These are phyloP conservation scores for Symbiodinium pilosum DNA, from an alignment of 73 alveolate species.

Conservation along the genomic window DNA sequence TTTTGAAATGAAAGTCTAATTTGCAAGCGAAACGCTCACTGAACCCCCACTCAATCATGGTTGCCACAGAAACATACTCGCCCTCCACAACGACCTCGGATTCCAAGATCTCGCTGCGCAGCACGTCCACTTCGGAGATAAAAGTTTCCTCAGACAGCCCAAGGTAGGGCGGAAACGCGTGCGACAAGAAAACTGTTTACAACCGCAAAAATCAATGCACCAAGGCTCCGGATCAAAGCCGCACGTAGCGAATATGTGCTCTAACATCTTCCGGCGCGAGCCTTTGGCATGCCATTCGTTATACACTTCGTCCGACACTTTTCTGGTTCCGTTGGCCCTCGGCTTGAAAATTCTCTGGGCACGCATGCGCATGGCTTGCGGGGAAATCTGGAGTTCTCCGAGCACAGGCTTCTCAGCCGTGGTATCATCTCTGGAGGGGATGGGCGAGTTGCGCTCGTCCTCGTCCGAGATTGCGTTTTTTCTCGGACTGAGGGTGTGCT, in stretches of 20 bases:
- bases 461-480: no score
- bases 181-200: neutral
- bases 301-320: constrained; percentile 17
- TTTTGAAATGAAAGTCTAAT: no score
- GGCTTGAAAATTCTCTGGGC: constrained; percentile 13
- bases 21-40: neutral
- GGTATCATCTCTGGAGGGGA: neutral
- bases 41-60: constrained; percentile 14
- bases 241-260: constrained; percentile 5
- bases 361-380: neutral
- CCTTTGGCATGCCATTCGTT: constrained; percentile 36
- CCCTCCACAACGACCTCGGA: constrained; percentile 40
- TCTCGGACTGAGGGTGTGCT: no score
- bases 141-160: constrained; percentile 37
- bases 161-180: neutral
- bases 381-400: neutral
- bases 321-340: constrained; percentile 9
- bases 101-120: constrained; percentile 38
- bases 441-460: no score
- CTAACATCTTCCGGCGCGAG: neutral
- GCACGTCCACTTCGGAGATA: constrained; percentile 39
- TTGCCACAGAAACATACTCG: neutral
- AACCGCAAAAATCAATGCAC: neutral
- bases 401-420: neutral
- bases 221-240: constrained; percentile 26